Conservation (phyloP, 805 yeast species). For the Hanseniaspora taiwanica region DNA sequence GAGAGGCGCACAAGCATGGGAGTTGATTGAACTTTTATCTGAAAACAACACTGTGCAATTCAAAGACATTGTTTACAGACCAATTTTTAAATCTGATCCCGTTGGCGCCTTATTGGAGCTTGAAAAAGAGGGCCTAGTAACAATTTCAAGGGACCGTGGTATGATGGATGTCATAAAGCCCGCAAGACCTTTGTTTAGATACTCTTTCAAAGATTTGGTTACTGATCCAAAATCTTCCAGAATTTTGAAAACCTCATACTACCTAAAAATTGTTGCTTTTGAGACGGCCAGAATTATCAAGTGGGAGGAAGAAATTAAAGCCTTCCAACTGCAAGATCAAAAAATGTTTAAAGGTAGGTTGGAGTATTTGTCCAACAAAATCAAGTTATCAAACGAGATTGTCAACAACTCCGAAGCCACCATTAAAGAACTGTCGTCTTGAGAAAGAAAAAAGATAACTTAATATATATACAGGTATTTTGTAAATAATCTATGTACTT, state of each 20-base stretch:
- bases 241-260: conserved; percentile 50
- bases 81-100: conserved; percentile 46
- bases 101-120: conserved; percentile 49
- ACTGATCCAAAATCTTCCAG: conserved; percentile 42
- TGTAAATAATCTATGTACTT: background rate
- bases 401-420: conserved; percentile 35
- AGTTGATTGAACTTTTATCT: conserved; percentile 52
- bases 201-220: conserved; percentile 62
- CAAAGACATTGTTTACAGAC: conserved; percentile 39
- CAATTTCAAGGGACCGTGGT: conserved; percentile 67
- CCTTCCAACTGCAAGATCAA: conserved; percentile 37
- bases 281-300: conserved; percentile 51
- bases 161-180: conserved; percentile 51
- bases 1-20: conserved; percentile 81
- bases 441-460: background rate
- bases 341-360: conserved; percentile 49
- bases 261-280: conserved; percentile 37
- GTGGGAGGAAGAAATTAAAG: conserved; percentile 60
- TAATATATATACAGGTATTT: too few species aligned
- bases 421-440: conserved; percentile 23
- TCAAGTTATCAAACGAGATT: conserved; percentile 42
- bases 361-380: conserved; percentile 53
- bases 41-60: conserved; percentile 32
- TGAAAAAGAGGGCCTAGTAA: conserved; percentile 67
- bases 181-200: conserved; percentile 72